Evolutionary conservation across 352 stramenopile genomes (phyloP).

Genomic region (Globisporangium sylvaticum): DNA sequence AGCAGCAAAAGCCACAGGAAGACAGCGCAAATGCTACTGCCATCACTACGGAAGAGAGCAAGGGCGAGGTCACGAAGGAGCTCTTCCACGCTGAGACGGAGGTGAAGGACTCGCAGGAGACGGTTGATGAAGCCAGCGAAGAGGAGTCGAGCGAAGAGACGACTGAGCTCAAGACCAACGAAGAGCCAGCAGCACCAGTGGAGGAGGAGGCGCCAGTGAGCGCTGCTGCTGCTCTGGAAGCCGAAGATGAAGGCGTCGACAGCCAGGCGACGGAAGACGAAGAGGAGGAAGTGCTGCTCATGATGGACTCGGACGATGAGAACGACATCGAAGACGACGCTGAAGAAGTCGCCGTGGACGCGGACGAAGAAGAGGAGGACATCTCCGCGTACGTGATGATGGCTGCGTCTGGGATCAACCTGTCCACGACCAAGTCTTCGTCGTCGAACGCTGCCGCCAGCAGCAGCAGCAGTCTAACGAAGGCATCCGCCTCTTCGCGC

Average conservation of each 20-base stretch:
- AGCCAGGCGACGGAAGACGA: constrained; percentile 17
- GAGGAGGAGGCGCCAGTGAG: not conserved
- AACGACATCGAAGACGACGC: constrained; percentile 25
- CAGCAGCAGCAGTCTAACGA: not conserved
- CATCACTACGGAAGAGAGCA: constrained; percentile 2
- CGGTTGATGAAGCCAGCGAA: not conserved
- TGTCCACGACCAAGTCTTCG: constrained; percentile 20
- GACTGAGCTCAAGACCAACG: not conserved
- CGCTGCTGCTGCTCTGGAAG: constrained; percentile 1
- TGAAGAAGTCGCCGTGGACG: constrained; percentile 19
- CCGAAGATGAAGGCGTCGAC: constrained; percentile 5
- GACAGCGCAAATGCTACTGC: not conserved
- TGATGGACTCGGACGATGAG: constrained; percentile 44
- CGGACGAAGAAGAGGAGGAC: constrained; percentile 33
- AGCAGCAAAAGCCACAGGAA: constrained; percentile 9
- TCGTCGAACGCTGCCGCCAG: not conserved
- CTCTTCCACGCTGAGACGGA: not conserved
- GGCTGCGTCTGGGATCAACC: constrained; percentile 41
- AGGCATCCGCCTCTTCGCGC: constrained; percentile 12
- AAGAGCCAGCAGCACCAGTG: not conserved
- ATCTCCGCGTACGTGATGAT: constrained; percentile 53
- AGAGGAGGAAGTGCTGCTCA: constrained; percentile 41
- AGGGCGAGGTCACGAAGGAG: constrained; percentile 7
- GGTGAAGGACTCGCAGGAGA: constrained; percentile 6
- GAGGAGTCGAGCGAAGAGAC: constrained; percentile 2